Conservation (phyloP, 2,329 filamentous ascomycete genomes). For the Pseudohalonectria lignicola region DNA sequence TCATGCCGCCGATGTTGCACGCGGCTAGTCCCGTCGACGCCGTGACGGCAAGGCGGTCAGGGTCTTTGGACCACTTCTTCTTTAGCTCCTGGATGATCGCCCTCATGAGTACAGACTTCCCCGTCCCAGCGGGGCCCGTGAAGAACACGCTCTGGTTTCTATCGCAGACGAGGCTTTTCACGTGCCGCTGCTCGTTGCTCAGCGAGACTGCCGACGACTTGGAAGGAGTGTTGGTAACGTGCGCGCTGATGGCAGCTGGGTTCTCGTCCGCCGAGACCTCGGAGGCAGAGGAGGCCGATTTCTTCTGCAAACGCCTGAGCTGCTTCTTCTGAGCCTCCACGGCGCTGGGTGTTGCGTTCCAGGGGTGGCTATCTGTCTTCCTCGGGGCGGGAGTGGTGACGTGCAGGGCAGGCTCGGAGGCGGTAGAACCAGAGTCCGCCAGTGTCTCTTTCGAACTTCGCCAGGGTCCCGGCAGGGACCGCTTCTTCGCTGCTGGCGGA, state of each 20-base stretch:
- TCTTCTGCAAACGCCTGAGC: slow-evolving; percentile 53
- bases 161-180: slow-evolving; percentile 73
- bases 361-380: no score
- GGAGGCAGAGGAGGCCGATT: slow-evolving; percentile 22
- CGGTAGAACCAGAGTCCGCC: slow-evolving; percentile 17
- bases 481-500: slow-evolving; percentile 41
- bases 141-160: slow-evolving; percentile 88
- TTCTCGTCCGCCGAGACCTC: background rate
- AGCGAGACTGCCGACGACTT: slow-evolving; percentile 48
- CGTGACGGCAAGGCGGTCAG: slow-evolving; percentile 82
- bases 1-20: slow-evolving; percentile 93
- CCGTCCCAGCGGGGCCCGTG: slow-evolving; percentile 90
- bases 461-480: slow-evolving; percentile 49
- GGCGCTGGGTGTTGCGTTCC: slow-evolving; percentile 65
- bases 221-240: background rate
- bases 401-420: background rate
- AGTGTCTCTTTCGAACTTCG: slow-evolving; percentile 18
- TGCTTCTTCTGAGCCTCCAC: slow-evolving; percentile 70
- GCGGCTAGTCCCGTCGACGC: slow-evolving; percentile 93
- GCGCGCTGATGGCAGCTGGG: background rate
- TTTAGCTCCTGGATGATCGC: slow-evolving; percentile 78
- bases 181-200: slow-evolving; percentile 76
- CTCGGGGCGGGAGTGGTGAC: no score
- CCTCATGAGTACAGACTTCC: slow-evolving; percentile 91
- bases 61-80: slow-evolving; percentile 63